Evolutionary conservation across 352 stramenopile species (phyloP).

Genomic region (Phytophthora uliginosa): DNA sequence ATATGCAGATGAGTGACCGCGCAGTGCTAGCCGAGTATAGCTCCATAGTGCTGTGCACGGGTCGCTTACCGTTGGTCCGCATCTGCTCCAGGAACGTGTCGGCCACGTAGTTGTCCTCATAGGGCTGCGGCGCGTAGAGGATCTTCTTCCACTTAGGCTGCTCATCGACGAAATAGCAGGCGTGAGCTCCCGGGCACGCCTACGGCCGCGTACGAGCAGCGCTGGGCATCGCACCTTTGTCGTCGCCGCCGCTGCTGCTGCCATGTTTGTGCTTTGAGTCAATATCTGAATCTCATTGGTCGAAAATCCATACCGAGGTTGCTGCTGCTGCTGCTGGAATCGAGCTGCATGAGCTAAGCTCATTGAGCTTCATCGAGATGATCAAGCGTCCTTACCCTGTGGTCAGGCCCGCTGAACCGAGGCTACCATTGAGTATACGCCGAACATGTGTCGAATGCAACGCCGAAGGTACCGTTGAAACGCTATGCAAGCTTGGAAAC

Average conservation of each 20-base stretch:
- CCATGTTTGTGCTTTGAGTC: background rate
- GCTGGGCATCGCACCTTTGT: slow-evolving; percentile 21
- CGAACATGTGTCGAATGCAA: background rate
- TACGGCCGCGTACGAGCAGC: slow-evolving; percentile 2
- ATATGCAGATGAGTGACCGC: background rate
- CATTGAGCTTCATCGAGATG: background rate
- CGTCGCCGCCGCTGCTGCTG: slow-evolving; percentile 9
- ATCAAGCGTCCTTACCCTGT: background rate
- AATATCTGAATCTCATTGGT: slow-evolving; percentile 18
- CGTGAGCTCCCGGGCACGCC: slow-evolving; percentile 1
- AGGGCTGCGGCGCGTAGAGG: slow-evolving; percentile 89
- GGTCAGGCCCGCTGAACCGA: background rate
- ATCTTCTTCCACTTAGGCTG: slow-evolving; percentile 85
- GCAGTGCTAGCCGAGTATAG: background rate
- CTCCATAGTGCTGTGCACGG: background rate
- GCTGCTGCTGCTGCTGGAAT: background rate
- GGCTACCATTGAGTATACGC: background rate
- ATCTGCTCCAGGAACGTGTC: slow-evolving; percentile 92
- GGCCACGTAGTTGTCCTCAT: slow-evolving; percentile 93
- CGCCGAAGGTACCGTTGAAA: background rate
- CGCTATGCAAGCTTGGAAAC: background rate
- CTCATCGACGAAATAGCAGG: background rate
- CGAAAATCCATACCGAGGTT: slow-evolving; percentile 7
- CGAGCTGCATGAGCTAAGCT: background rate
- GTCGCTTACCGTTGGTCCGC: slow-evolving; percentile 84